These are phyloP conservation scores for Komagataella mondaviorum DNA, from an alignment of 805 yeast species.

Conservation along the genomic window DNA sequence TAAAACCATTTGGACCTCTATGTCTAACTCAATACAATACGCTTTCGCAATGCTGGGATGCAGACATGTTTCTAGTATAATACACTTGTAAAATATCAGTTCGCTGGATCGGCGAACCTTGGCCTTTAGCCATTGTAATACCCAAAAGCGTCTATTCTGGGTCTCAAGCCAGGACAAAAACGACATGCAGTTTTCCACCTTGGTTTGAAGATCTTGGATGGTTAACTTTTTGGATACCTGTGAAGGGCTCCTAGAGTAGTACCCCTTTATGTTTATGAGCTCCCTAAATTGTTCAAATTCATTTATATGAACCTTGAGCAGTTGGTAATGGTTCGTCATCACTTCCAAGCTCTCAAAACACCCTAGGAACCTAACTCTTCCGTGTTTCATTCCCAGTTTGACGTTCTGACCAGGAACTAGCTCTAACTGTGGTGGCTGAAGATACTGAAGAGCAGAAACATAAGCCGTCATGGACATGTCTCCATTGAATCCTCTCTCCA, in stretches of 20 bases:
- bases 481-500: constrained; percentile 1
- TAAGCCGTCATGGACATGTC: constrained; percentile 1
- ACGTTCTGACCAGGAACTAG: neutral
- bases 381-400: neutral
- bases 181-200: neutral
- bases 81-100: constrained; percentile 24
- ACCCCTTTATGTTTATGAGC: neutral
- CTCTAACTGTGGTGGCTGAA: neutral
- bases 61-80: constrained; percentile 7
- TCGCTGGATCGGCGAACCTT: neutral
- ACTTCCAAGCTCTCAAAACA: neutral
- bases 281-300: neutral
- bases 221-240: neutral
- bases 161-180: neutral
- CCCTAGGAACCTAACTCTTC: neutral
- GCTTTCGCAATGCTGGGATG: constrained; percentile 22
- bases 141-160: neutral
- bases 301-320: neutral
- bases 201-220: neutral
- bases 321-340: neutral
- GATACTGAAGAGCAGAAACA: neutral
- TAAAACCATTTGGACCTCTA: constrained; percentile 27
- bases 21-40: constrained; percentile 31
- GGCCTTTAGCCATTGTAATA: neutral
- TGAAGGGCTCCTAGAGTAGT: neutral